Base-by-base conservation (phyloP, 306 rosid species). In the Inga leiocalycina region DNA sequence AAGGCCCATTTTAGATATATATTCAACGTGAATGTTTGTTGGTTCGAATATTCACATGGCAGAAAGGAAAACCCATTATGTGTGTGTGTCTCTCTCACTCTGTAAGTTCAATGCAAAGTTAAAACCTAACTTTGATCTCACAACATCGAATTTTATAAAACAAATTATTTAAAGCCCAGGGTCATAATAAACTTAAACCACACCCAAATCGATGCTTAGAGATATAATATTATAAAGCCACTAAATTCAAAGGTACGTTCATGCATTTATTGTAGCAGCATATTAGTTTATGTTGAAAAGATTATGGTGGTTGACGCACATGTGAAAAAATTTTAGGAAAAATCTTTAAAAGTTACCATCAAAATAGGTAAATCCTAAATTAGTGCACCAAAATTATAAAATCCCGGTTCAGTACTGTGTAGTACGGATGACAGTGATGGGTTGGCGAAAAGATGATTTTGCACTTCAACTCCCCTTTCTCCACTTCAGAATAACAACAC, bases 1-100 rank as follows among this genome's bases (percentile, higher is more conserved):
- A 77, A 85, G 85, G 84, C 30, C 49, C 4, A 84, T 84, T 79
- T 75, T 79, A 84, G 88, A 87, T 84, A 87, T 76, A 86, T 89
- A 78, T 86, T 89, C 91, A 79, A 88, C 87, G 85, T 92, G 94
- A 92, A 92, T 91, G 94, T 92, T 87, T 91, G 94, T 92, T 88
- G 88, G 85, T 81, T 83, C 71, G 81, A 81, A 75, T 86, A 88
- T 91, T 88, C 94, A 89, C 91, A 81, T 87, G 86, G 90, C 88
- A 19, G 27, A 17, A 91, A 84, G 83, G 27, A 22, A 91, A 87
- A 83, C 89, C 80, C 74, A 77, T 80, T 84, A 70, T 79, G 19
- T 65, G 22, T 85, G 76, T 71, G 56, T 41, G 76, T 51, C 20
- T 51, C 56, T 14, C n/a, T 6, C 57, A 13, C n/a, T 6, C 57